Percentiles rank a stretch among this genome's conserved stretches.
phyloP scores from a whole-genome alignment of 1,284 basidiomycete genomes.

The Leccinum ponderosum region DNA sequence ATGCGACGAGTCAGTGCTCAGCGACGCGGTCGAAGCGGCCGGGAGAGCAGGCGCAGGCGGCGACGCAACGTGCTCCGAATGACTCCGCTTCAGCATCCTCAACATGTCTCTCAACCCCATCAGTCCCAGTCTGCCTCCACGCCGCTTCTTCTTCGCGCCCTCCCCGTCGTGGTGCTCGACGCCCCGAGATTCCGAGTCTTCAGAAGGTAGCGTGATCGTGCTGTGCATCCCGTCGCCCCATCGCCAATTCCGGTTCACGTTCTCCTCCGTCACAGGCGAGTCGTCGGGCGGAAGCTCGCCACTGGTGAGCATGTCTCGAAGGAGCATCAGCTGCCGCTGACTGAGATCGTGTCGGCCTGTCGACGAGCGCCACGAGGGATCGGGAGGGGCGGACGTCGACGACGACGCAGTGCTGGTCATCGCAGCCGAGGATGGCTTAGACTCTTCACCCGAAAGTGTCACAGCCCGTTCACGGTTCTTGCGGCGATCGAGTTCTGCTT shows the following conservation, averaged over 20 bases:
- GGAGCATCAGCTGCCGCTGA: slow-evolving; percentile 51
- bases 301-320: slow-evolving; percentile 56
- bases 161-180: slow-evolving; percentile 15
- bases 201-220: slow-evolving; percentile 70
- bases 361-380: slow-evolving; percentile 65
- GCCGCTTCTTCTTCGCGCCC: slow-evolving; percentile 46
- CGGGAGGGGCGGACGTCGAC: slow-evolving; percentile 42
- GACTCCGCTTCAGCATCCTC: slow-evolving; percentile 54
- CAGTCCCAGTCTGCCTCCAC: slow-evolving; percentile 59
- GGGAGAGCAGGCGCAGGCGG: slow-evolving; percentile 21
- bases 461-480: slow-evolving; percentile 65
- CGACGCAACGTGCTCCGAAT: slow-evolving; percentile 26
- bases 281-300: slow-evolving; percentile 23
- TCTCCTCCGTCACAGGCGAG: slow-evolving; percentile 36
- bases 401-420: slow-evolving; percentile 19
- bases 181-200: slow-evolving; percentile 44
- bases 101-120: slow-evolving; percentile 73
- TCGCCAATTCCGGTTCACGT: slow-evolving; percentile 62
- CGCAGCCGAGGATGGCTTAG: slow-evolving; percentile 36
- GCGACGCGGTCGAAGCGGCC: slow-evolving; percentile 47
- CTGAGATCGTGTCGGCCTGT: slow-evolving; percentile 75
- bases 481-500: slow-evolving; percentile 33
- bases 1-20: slow-evolving; percentile 59
- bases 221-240: slow-evolving; percentile 75
- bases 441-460: slow-evolving; percentile 66